Base-by-base conservation (phyloP, 2,329 filamentous ascomycete genomes). In the Didymella keratinophila region DNA sequence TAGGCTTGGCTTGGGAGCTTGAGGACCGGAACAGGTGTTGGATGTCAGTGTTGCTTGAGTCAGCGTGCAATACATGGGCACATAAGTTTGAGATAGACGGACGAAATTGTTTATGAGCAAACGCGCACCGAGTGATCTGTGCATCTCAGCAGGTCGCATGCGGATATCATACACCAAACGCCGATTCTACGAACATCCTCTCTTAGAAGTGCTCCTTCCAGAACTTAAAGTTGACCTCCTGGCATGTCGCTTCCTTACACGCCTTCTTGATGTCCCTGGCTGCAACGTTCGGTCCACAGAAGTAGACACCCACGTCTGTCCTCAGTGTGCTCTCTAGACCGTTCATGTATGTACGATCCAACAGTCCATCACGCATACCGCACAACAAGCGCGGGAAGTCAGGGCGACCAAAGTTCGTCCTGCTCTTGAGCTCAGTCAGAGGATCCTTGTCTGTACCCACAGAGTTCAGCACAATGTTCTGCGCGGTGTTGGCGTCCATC, bases 391-490 rank as follows among this genome's bases (percentile, higher is more conserved):
- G 86, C 44, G 81, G 80, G 78, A 98, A 98, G 78, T 99, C 92
- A 8, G 95, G 95, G 43, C 95, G 88, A 27, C 95, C 95, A 75
- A 97, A 99, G 79, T 97, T 96, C 20, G 95, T 99, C 56, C 93
- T 86, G 1, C 90, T 87, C 76, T 89, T 91, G 61, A 99, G 84
- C 78, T 98, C 94, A 0, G 95, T 99, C 25, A 99, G 83, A 0
- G 95, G 95, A 77, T 99, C 95, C 63, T 92, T 84, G 39, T 90
- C 89, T 37, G 90, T 88, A 52, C 95, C 95, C 18, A 98, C 94
- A 53, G 89, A 93, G 81, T 99, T 98, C 64, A 99, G 87, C 47
- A 97, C 92, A 74, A 99, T 98, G 78, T 99, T 99, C 70, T 97
- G 91, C 2, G 93, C 89, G 0, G 92, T 97, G 76, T 99, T 93